These are phyloP conservation scores for Penicillium sp. DNA, from an alignment of 2,329 filamentous ascomycete genomes.

Conservation along the genomic window DNA sequence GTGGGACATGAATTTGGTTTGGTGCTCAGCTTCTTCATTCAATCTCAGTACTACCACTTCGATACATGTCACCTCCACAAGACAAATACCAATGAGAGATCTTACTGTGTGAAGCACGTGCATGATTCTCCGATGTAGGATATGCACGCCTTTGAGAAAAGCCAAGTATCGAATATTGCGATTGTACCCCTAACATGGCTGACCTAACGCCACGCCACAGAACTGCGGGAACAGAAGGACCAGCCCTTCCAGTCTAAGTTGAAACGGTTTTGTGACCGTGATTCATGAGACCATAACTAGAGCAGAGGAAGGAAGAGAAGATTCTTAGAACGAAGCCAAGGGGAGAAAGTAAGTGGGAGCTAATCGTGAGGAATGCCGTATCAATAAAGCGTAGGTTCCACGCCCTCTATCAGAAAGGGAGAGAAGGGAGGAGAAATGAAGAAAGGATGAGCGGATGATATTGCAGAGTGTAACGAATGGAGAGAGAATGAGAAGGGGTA, in stretches of 20 bases:
- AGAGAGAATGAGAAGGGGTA: conserved; percentile 1
- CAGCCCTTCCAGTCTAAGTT: background rate
- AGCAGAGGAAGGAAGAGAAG: background rate
- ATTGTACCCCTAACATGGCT: background rate
- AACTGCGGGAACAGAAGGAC: background rate
- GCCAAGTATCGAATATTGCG: background rate
- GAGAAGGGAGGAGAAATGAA: too few species aligned
- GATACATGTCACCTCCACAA: background rate
- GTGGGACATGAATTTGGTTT: background rate
- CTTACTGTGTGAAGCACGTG: background rate
- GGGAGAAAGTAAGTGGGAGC: background rate
- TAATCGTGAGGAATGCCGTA: background rate
- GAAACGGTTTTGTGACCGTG: background rate
- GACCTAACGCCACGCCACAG: background rate
- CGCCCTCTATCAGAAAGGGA: too few species aligned
- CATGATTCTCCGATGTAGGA: background rate
- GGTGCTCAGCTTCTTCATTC: background rate
- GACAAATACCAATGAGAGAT: background rate
- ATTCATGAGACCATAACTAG: background rate
- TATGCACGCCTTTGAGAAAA: background rate
- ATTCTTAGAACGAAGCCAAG: background rate
- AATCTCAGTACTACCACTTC: background rate
- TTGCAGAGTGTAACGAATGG: too few species aligned
- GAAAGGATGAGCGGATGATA: too few species aligned
- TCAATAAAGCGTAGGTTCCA: too few species aligned